phyloP scores from a whole-genome alignment of 163 green algal species.

The Scenedesmus sp. region DNA sequence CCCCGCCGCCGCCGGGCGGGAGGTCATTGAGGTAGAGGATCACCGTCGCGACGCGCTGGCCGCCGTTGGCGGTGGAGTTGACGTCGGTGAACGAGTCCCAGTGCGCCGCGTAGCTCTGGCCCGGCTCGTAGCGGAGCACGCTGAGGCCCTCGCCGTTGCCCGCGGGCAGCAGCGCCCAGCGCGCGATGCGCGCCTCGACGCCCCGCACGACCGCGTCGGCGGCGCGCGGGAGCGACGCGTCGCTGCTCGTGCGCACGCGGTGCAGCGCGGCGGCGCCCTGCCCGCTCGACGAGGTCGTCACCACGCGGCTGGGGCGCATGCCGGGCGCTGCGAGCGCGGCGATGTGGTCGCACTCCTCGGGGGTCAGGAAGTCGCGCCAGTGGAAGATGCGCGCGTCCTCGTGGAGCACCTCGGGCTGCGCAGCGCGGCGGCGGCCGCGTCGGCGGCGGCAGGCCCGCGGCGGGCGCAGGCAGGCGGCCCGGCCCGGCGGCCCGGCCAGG shows the following conservation, averaged over 20 bases:
- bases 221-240: constrained; percentile 62
- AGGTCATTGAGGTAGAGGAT: too few species aligned
- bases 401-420: constrained; percentile 51
- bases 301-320: constrained; percentile 64
- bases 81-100: constrained; percentile 51
- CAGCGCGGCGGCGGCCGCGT: too few species aligned
- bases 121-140: constrained; percentile 65
- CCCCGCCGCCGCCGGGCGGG: too few species aligned
- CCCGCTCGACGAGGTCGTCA: constrained; percentile 21
- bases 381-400: constrained; percentile 61
- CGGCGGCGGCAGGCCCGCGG: too few species aligned
- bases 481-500: too few species aligned
- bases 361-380: constrained; percentile 56
- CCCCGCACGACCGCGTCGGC: constrained; percentile 61
- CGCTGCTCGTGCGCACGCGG: constrained; percentile 64
- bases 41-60: too few species aligned
- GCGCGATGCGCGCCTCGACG: constrained; percentile 72
- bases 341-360: constrained; percentile 71
- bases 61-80: constrained; percentile 29
- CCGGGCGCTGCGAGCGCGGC: constrained; percentile 47
- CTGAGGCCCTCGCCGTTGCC: constrained; percentile 76
- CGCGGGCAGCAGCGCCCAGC: constrained; percentile 70
- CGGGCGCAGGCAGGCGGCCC: too few species aligned
- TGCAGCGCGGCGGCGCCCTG: constrained; percentile 49
- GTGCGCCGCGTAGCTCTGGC: constrained; percentile 68